Base-by-base conservation (phyloP, 768 basidiomycete species). In the Lactarius indigo region DNA sequence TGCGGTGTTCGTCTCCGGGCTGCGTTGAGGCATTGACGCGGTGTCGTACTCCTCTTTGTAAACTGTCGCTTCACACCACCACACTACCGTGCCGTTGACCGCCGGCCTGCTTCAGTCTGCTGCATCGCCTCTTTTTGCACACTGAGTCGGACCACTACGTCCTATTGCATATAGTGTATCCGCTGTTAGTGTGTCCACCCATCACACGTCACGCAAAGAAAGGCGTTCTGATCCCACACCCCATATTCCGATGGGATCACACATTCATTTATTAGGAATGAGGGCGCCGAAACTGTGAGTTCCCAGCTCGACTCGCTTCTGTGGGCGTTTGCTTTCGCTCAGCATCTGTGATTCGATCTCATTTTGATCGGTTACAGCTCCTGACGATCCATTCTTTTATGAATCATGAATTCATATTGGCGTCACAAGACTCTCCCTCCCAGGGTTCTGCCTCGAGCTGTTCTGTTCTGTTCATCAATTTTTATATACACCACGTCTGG, bases 341-440 rank as follows among this genome's bases (percentile, higher is more conserved):
- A 62, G 56, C 50, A 55, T 55, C 28, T 66, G 61, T 44, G 50
- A 66, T 42, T 39, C 44, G 65, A 66, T 63, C 65, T 63, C n/a
- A 44, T 44, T 59, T 54, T 50, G 66, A 68, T 68, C 66, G 66
- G 63, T 63, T 44, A 64, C 66, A 60, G 41, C 66, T 64, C 63
- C 58, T 68, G 66, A 64, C 66, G 66, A 68, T 68, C 66, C 50
- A 52, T 58, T 57, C 39, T 52, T 66, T 66, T 31, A 66, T 66
- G 57, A 64, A 64, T 58, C 64, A 59, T 54, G 60, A 61, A 66
- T 60, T 56, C 52, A 47, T 37, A 33, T 66, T 61, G 55, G 47
- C 18, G 28, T 57, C 31, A n/a, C 42, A 31, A 17, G 17, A 26
- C 39, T 15, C 39, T 15, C 47, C 23, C 33, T 37, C 42, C 18